Evolutionary conservation across 1,284 basidiomycete species (phyloP), one percentile per base, ranked within the genome.

Genomic region (Cutaneotrichosporon sp.): DNA sequence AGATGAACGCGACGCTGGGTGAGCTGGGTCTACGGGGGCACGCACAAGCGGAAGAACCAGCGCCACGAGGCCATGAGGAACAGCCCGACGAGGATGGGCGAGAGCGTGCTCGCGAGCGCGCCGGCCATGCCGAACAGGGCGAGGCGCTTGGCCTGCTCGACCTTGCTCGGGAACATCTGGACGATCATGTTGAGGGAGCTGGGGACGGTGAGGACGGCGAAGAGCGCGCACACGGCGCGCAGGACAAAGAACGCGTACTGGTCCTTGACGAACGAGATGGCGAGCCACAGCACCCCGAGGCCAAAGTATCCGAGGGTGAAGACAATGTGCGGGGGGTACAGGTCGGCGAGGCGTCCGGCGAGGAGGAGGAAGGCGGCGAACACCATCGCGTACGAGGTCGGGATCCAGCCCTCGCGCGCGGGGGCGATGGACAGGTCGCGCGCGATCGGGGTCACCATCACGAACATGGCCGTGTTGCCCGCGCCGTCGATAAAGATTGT

Each of bases 21-120:
- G 36, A 34, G 20, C 11, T 18, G 49, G 33, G 34, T 65, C 33
- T 59, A 67, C 62, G 71, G 33, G n/a, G 7, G 18, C 8, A 24
- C 43, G n/a, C 53, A 70, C 69, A 77, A 76, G 56, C 74, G 66
- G 67, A 79, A 77, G 63, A 81, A 77, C 80, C 81, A 73, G 54
- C 68, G 52, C 77, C 76, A 72, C 62, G 43, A 56, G n/a, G 76
- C 71, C 22, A 77, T 67, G 25, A 77, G 62, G 72, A 77, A 75
- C 20, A 75, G 67, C 58, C 75, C 78, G n/a, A 75, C 74, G 54
- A 78, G 69, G 34, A 79, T 58, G 52, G 72, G 65, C 16, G 68
- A 64, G 31, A 67, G 34, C 10, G 61, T 61, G 60, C 66, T 63
- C 58, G 74, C 77, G 2, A 77, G 63, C 4, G 72, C 76, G 43